These are phyloP conservation scores for Esteya vermicola DNA, from an alignment of 2,329 filamentous ascomycete genomes.

Conservation along the genomic window DNA sequence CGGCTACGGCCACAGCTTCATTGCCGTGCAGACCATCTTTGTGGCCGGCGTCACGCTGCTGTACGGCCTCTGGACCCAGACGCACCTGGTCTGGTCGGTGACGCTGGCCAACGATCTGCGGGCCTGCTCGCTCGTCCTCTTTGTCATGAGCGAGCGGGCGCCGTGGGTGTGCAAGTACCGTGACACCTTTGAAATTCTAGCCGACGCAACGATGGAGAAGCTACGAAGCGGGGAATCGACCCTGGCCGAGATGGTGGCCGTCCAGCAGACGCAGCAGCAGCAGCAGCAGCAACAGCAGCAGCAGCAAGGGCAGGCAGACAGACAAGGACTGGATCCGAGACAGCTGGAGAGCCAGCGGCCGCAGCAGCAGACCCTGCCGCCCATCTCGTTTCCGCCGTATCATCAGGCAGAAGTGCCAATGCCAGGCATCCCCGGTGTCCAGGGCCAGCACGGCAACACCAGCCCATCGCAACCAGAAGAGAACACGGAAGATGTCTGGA, in stretches of 20 bases:
- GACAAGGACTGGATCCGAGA: no score
- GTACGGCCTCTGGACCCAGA: slow-evolving; percentile 25
- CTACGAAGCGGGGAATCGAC: not conserved
- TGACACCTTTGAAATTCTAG: slow-evolving; percentile 30
- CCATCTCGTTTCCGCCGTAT: not conserved
- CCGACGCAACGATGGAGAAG: slow-evolving; percentile 28
- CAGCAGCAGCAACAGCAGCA: not conserved
- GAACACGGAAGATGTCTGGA: slow-evolving; percentile 1
- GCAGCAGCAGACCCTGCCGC: not conserved
- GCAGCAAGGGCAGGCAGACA: not conserved
- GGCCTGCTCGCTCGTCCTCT: slow-evolving; percentile 31
- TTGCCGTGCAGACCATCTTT: slow-evolving; percentile 27
- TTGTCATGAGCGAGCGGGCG: slow-evolving; percentile 33
- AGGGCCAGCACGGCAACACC: no score
- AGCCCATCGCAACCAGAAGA: not conserved
- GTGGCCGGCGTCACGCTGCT: slow-evolving; percentile 25
- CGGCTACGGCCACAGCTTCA: slow-evolving; percentile 26
- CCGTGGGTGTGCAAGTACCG: slow-evolving; percentile 31
- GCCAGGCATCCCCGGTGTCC: no score
- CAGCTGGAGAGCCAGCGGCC: not conserved
- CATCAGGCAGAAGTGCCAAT: no score
- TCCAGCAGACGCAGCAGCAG: not conserved
- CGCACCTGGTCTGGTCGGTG: slow-evolving; percentile 31
- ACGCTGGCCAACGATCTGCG: slow-evolving; percentile 32
- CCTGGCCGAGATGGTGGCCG: not conserved